These are phyloP conservation scores for Poa annua DNA, from an alignment of 176 grass and related monocot genomes.

Conservation along the genomic window DNA sequence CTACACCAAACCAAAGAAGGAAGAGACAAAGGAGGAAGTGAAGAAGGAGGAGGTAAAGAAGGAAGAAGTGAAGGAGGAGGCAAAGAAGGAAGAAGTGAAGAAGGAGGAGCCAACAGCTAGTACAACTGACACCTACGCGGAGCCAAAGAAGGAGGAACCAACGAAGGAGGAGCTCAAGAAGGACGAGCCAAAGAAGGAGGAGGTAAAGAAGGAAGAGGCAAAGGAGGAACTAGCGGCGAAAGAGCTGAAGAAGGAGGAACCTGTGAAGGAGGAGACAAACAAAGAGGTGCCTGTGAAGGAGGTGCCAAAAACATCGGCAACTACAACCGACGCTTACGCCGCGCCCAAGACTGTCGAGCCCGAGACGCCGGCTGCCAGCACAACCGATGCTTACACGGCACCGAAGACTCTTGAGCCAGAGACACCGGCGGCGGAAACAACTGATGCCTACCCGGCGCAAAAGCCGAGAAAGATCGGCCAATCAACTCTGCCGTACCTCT, in stretches of 20 bases:
- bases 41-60: neutral
- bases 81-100: neutral
- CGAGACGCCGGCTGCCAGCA: neutral
- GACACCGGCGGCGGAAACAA: neutral
- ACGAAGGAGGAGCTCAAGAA: neutral
- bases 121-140: neutral
- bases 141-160: neutral
- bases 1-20: neutral
- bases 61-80: neutral
- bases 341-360: neutral
- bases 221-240: neutral
- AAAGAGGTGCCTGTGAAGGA: neutral
- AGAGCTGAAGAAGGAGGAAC: neutral
- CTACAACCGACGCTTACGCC: neutral
- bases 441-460: neutral
- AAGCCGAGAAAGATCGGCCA: conserved; percentile 9
- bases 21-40: neutral
- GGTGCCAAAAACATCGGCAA: neutral
- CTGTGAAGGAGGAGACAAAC: neutral
- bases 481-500: neutral
- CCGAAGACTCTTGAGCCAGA: neutral
- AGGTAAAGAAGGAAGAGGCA: neutral
- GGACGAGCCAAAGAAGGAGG: no score
- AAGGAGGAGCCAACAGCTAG: neutral
- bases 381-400: neutral